A percentile compares a stretch with the other conserved stretches of the same genome.
Evolutionary conservation across 768 basidiomycete species (phyloP).

Genomic region (Lentinula raphanica): DNA sequence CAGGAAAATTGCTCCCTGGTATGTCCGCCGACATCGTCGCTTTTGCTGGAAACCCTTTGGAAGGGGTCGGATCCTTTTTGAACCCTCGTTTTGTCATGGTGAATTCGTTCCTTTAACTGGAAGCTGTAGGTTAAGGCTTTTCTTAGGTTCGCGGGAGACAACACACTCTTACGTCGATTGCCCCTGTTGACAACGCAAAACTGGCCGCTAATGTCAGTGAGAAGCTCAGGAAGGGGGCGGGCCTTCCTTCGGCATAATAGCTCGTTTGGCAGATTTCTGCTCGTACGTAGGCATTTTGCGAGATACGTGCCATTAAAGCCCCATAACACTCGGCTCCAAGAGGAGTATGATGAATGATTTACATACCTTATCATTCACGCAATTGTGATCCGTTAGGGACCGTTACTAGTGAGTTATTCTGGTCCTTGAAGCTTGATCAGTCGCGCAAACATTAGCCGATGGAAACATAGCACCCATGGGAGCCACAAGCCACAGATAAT

Average conservation of each 20-base stretch:
- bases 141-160: constrained; percentile 4
- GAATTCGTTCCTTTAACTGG: neutral
- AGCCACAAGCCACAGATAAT: too few relatives aligned
- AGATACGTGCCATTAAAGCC: too few relatives aligned
- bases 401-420: too few relatives aligned
- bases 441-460: too few relatives aligned
- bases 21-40: constrained; percentile 5
- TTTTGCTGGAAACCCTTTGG: constrained; percentile 7
- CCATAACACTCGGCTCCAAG: too few relatives aligned
- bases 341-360: too few relatives aligned
- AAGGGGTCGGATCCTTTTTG: constrained; percentile 1
- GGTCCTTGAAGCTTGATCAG: too few relatives aligned
- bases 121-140: neutral
- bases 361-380: too few relatives aligned
- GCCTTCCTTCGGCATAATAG: neutral
- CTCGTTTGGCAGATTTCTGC: neutral
- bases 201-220: neutral
- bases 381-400: too few relatives aligned
- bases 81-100: constrained; percentile 8
- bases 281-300: too few relatives aligned
- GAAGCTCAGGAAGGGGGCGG: constrained; percentile 3
- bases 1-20: constrained; percentile 4
- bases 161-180: constrained; percentile 4
- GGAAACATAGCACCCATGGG: too few relatives aligned
- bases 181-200: neutral